These are phyloP conservation scores for Gracilaria domingensis DNA, from an alignment of 23 red algal genomes.

Conservation along the genomic window DNA sequence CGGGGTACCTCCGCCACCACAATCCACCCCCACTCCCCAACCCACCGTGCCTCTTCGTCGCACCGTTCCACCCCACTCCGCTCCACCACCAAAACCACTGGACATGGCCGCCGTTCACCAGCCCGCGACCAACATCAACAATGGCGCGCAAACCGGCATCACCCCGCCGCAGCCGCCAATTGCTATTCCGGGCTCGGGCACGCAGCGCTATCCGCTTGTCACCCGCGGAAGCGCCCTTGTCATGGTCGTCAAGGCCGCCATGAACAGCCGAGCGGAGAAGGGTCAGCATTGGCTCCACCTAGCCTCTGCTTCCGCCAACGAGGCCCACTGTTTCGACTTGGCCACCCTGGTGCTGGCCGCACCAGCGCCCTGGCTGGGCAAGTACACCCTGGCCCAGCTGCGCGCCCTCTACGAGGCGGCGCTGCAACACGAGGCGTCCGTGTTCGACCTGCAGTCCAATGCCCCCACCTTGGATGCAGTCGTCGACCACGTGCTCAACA, in stretches of 20 bases:
- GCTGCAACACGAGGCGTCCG: not conserved
- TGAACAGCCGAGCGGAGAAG: constrained; percentile 28
- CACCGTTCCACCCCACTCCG: not conserved
- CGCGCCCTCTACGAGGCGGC: not conserved
- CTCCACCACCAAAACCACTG: not conserved
- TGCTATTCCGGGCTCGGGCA: not conserved
- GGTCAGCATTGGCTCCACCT: constrained; percentile 22
- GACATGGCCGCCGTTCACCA: constrained; percentile 6
- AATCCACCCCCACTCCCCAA: not conserved
- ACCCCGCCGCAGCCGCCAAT: not conserved
- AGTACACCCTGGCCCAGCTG: constrained; percentile 13
- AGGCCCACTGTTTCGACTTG: constrained; percentile 7
- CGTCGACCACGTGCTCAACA: constrained; percentile 30
- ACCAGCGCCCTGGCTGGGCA: constrained; percentile 7
- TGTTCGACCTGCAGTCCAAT: constrained; percentile 14
- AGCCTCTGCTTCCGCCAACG: constrained; percentile 12
- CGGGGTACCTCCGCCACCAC: not conserved
- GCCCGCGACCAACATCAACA: not conserved
- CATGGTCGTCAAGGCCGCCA: constrained; percentile 33
- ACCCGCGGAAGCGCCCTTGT: not conserved
- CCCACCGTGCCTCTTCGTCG: not conserved
- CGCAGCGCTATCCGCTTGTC: constrained; percentile 19
- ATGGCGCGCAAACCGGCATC: not conserved
- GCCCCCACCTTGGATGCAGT: constrained; percentile 17
- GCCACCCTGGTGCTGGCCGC: constrained; percentile 16